Percentiles rank a stretch among this genome's conserved stretches.
phyloP scores from a whole-genome alignment of 176 grass and related monocot genomes.

The Triticum dicoccoides region DNA sequence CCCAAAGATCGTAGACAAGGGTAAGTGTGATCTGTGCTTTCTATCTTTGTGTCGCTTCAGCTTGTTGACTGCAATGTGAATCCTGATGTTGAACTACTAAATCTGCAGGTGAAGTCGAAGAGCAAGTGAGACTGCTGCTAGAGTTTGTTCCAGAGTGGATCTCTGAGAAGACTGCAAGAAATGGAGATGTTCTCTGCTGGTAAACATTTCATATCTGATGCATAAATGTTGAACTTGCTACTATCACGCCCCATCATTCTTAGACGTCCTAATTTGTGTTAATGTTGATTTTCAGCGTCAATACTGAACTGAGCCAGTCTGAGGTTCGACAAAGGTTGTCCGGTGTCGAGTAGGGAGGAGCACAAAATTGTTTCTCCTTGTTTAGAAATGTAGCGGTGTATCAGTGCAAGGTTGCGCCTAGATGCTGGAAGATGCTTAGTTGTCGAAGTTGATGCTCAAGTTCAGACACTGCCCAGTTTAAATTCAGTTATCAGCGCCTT shows the following conservation, averaged over 20 bases:
- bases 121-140: slow-evolving; percentile 60
- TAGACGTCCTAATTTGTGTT: neutral
- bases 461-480: too few relatives aligned
- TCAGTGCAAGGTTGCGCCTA: too few relatives aligned
- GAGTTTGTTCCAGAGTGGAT: slow-evolving; percentile 88
- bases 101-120: slow-evolving; percentile 68
- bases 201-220: slow-evolving; percentile 23
- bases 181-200: slow-evolving; percentile 58
- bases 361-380: neutral
- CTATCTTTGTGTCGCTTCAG: neutral
- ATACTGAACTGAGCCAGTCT: slow-evolving; percentile 40
- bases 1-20: slow-evolving; percentile 62
- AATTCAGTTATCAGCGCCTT: too few relatives aligned
- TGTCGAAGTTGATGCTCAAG: too few relatives aligned
- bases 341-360: slow-evolving; percentile 31
- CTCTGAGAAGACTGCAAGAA: slow-evolving; percentile 49
- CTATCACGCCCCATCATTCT: too few relatives aligned
- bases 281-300: slow-evolving; percentile 35
- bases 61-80: neutral
- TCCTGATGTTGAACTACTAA: neutral
- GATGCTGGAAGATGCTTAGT: too few relatives aligned
- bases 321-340: slow-evolving; percentile 65
- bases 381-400: neutral
- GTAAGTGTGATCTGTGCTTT: slow-evolving; percentile 28
- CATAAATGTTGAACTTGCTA: neutral